These are phyloP conservation scores for Chionographis japonica DNA, from an alignment of 106 monocot species.

Conservation along the genomic window DNA sequence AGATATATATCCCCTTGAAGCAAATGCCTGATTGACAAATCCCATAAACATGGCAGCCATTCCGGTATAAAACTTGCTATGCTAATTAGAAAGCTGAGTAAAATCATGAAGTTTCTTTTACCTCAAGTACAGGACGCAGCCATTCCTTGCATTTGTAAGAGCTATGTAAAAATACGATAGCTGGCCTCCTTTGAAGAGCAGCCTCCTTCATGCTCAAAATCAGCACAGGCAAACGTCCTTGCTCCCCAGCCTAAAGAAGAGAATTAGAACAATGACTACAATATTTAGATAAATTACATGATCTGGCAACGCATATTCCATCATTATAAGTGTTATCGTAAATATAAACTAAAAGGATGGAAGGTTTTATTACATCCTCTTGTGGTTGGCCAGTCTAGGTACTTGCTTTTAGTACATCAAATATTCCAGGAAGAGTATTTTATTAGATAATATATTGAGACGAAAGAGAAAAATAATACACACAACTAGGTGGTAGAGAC, in stretches of 20 bases:
- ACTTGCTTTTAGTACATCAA: no score
- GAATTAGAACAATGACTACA: background rate
- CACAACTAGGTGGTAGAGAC: no score
- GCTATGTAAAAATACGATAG: conserved; percentile 84
- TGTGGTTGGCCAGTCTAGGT: no score
- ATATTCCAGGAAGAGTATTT: no score
- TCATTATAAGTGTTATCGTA: no score
- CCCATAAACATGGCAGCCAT: background rate
- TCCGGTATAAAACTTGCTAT: background rate
- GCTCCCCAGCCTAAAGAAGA: conserved; percentile 59
- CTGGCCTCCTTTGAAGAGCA: conserved; percentile 48
- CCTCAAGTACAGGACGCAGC: conserved; percentile 92
- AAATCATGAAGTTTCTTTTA: conserved; percentile 9
- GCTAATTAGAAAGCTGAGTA: background rate
- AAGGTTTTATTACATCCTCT: no score
- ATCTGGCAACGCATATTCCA: no score
- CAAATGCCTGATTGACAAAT: conserved; percentile 66
- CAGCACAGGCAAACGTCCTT: conserved; percentile 81
- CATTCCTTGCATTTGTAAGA: conserved; percentile 96
- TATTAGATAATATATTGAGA: no score
- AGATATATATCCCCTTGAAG: conserved; percentile 86
- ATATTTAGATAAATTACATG: background rate
- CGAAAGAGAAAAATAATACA: no score
- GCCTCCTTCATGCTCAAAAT: conserved; percentile 62
- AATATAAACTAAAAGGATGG: no score